These are phyloP conservation scores for Stentor coeruleus DNA, from an alignment of 73 alveolate species.

Conservation along the genomic window DNA sequence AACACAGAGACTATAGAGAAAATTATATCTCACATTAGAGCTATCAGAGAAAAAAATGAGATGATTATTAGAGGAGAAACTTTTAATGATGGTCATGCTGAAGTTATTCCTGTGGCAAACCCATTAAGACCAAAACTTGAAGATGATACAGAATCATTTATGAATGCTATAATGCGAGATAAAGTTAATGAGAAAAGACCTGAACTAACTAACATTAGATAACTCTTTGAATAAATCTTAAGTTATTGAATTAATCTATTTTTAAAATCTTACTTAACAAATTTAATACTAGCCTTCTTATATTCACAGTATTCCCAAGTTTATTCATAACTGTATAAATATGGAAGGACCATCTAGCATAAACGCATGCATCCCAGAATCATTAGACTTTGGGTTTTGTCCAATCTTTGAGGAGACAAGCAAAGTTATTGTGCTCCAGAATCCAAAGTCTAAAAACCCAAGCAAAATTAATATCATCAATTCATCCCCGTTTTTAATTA, in stretches of 20 bases:
- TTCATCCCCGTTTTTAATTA: slow-evolving; percentile 59
- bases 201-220: not conserved
- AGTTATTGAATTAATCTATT: no score
- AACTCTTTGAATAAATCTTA: not conserved
- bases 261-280: no score
- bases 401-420: slow-evolving; percentile 45
- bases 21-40: not conserved
- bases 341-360: slow-evolving; percentile 32
- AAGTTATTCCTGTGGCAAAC: not conserved
- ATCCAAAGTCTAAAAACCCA: slow-evolving; percentile 41
- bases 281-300: no score
- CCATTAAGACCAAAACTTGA: not conserved
- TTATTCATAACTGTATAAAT: not conserved
- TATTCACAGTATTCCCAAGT: no score
- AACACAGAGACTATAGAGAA: not conserved
- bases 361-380: slow-evolving; percentile 59
- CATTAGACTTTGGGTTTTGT: slow-evolving; percentile 68
- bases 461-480: not conserved
- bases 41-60: not conserved
- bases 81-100: not conserved
- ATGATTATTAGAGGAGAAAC: not conserved
- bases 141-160: not conserved
- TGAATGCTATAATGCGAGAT: not conserved
- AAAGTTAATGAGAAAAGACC: not conserved
- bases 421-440: slow-evolving; percentile 49